phyloP scores from a whole-genome alignment of 345 rosid genomes.

The Theobroma cacao region DNA sequence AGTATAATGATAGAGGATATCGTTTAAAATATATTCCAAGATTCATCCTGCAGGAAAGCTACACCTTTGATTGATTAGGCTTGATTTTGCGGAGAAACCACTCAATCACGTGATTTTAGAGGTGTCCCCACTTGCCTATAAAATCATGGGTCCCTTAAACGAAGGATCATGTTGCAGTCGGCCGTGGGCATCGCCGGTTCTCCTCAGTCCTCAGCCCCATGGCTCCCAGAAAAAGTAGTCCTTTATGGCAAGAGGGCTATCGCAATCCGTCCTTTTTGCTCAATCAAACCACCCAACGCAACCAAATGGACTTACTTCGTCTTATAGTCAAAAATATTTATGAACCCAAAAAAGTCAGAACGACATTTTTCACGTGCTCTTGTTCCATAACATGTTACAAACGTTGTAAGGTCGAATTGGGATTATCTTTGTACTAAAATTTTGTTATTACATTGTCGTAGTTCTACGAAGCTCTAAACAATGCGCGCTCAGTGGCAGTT shows the following conservation, averaged over 20 bases:
- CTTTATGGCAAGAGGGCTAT: not conserved
- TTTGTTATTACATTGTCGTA: not conserved
- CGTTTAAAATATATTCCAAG: not conserved
- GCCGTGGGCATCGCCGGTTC: slow-evolving; percentile 19
- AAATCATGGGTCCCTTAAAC: not conserved
- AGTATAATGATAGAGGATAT: not conserved
- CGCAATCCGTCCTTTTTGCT: not conserved
- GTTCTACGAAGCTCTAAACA: not conserved
- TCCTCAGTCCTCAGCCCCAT: not conserved
- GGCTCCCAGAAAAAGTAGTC: not conserved
- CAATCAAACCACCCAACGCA: not conserved
- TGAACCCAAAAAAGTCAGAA: not conserved
- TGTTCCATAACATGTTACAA: not conserved
- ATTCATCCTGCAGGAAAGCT: not conserved
- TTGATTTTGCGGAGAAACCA: slow-evolving; percentile 6
- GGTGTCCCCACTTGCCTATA: slow-evolving; percentile 9
- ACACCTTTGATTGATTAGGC: not conserved
- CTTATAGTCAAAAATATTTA: not conserved
- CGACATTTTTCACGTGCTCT: not conserved
- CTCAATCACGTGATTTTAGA: slow-evolving; percentile 15
- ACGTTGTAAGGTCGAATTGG: not conserved
- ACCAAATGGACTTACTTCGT: not conserved
- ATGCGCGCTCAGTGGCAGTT: slow-evolving; percentile 3
- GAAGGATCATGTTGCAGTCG: slow-evolving; percentile 11
- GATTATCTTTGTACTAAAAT: not conserved